Evolutionary conservation across 169 alveolate species (phyloP), one percentile per base, ranked within the genome.

Genomic region (Cyclospora cayetanensis): DNA sequence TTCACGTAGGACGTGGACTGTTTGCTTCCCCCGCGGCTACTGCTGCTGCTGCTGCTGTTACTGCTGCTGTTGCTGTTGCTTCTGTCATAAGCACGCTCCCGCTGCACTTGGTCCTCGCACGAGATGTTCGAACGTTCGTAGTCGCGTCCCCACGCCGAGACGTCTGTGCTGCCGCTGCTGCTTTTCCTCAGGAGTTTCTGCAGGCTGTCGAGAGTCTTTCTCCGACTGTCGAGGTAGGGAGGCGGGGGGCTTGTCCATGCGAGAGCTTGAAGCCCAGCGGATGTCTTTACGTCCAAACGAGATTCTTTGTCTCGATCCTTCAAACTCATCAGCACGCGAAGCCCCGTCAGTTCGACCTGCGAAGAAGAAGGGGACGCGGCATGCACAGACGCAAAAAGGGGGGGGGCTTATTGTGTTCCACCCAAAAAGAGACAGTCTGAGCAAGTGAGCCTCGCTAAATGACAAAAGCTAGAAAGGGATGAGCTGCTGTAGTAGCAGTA

Each of bases 281-380:
- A n/a, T 15, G 80, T 60, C 63, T 74, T 88, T 42, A 37, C 43
- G 39, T 88, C 93, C 37, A 76, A 22, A 4, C 77, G 77, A 34
- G 89, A 60, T 25, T 70, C 93, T 39, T 88, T 88, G 43, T 88
- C 93, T 29, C 50, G 25, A 52, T 88, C 93, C 52, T 70, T 88
- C 55, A 46, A 15, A 43, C 42, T 74, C 89, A 88, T 74, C 63
- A 88, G 34, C 41, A 88, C 77, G 31, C 93, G 88, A 20, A 88
- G 27, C 20, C 93, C 93, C 34, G 93, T 88, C 42, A 88, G 89
- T 31, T 88, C 93, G 34, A 88, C 93, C 93, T 88, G 89, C 12
- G 46, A 2, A 3, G n/a, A 31, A 50, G 72, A n/a, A 27, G 12
- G 35, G 22, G 63, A 11, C 41, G 3, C 5, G 60, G 7, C 84